These are phyloP conservation scores for Sugiyamaella sp. DNA, from an alignment of 1,139 yeast genomes.

Conservation along the genomic window DNA sequence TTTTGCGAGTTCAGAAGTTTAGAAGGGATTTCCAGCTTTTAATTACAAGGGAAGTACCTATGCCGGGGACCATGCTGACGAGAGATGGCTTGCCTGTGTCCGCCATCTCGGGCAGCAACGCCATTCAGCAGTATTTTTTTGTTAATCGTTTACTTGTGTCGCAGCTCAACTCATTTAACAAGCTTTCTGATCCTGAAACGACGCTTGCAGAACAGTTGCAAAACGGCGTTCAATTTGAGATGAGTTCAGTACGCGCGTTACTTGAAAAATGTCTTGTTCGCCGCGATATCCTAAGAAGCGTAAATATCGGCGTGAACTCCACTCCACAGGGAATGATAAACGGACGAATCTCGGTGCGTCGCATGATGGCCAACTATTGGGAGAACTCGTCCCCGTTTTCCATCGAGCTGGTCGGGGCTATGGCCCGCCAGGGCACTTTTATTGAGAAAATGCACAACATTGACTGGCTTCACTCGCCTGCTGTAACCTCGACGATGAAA, in stretches of 20 bases:
- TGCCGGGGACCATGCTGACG: constrained; percentile 24
- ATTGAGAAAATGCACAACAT: constrained; percentile 41
- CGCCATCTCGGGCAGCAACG: not conserved
- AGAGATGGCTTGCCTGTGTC: constrained; percentile 10
- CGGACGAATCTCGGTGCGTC: constrained; percentile 14
- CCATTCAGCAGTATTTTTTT: constrained; percentile 3
- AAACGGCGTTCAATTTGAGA: constrained; percentile 13
- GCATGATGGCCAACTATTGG: constrained; percentile 33
- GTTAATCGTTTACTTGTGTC: constrained; percentile 2
- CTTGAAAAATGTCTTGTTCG: not conserved
- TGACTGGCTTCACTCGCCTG: constrained; percentile 42
- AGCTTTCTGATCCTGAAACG: constrained; percentile 5
- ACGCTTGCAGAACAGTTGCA: not conserved
- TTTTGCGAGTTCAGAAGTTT: constrained; percentile 22
- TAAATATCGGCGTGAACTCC: not conserved
- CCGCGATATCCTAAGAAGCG: not conserved
- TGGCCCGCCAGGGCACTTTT: constrained; percentile 44
- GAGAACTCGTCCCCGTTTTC: constrained; percentile 27
- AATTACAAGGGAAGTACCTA: constrained; percentile 15
- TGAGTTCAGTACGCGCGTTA: constrained; percentile 7
- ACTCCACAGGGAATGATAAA: not conserved
- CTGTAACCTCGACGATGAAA: constrained; percentile 33
- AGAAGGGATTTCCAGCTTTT: constrained; percentile 14
- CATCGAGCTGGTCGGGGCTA: constrained; percentile 43
- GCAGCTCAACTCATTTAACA: constrained; percentile 5